Evolutionary conservation across 352 stramenopile genomes (phyloP).

Genomic region (Globisporangium nodosum): DNA sequence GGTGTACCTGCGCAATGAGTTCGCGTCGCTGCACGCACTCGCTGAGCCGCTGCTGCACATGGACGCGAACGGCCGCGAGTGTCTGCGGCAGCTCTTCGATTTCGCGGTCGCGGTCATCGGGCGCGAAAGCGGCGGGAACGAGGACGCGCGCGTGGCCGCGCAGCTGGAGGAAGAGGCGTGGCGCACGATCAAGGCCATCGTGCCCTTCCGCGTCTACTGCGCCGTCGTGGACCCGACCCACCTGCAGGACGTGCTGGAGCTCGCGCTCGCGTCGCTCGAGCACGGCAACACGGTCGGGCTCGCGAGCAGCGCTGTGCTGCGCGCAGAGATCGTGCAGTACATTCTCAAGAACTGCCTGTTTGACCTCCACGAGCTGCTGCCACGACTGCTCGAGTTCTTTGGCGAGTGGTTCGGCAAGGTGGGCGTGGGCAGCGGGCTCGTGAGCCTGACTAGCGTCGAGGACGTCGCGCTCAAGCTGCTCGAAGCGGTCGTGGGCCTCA

Average conservation of each 20-base stretch:
- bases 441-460: slow-evolving; percentile 13
- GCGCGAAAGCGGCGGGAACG: slow-evolving; percentile 22
- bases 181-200: slow-evolving; percentile 48
- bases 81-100: slow-evolving; percentile 43
- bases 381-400: slow-evolving; percentile 36
- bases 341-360: slow-evolving; percentile 56
- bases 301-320: slow-evolving; percentile 10
- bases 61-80: slow-evolving; percentile 65
- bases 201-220: slow-evolving; percentile 65
- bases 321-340: slow-evolving; percentile 30
- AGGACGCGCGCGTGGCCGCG: slow-evolving; percentile 19
- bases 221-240: slow-evolving; percentile 43
- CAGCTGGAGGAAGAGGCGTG: slow-evolving; percentile 66
- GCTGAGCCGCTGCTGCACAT: slow-evolving; percentile 60
- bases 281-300: slow-evolving; percentile 12
- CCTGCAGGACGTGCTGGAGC: slow-evolving; percentile 47
- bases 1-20: slow-evolving; percentile 53
- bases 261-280: slow-evolving; percentile 48
- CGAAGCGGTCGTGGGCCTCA: slow-evolving; percentile 23
- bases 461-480: slow-evolving; percentile 37
- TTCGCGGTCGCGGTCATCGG: slow-evolving; percentile 52
- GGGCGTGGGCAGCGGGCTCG: slow-evolving; percentile 17
- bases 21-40: slow-evolving; percentile 44
- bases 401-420: slow-evolving; percentile 37
- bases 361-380: slow-evolving; percentile 46